phyloP scores from a whole-genome alignment of 2,329 filamentous ascomycete species.

The Stachybotrys echinatus region DNA sequence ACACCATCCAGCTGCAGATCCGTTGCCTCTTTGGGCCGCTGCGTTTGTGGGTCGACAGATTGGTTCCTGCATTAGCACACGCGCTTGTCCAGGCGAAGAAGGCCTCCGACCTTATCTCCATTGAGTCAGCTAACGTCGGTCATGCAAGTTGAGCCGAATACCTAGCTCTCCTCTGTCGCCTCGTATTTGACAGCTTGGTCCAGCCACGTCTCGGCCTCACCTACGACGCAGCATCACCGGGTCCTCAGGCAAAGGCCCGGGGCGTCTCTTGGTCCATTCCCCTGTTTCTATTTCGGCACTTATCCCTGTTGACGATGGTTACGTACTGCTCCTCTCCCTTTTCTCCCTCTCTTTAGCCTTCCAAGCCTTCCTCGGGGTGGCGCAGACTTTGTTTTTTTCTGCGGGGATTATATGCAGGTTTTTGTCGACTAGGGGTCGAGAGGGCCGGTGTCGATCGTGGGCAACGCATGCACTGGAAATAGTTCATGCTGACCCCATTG shows the following conservation, averaged over 20 bases:
- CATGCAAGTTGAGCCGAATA: neutral
- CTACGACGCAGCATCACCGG: neutral
- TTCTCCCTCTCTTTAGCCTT: neutral
- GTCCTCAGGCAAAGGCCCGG: neutral
- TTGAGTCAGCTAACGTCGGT: conserved; percentile 1
- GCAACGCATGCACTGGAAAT: neutral
- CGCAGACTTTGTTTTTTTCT: too few relatives aligned
- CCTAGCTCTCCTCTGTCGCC: neutral
- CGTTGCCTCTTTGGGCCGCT: conserved; percentile 7
- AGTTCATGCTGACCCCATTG: neutral
- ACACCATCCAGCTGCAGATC: conserved; percentile 1
- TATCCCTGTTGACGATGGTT: neutral
- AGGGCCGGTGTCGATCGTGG: neutral
- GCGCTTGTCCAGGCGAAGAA: conserved; percentile 3
- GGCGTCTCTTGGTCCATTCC: neutral
- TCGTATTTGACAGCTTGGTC: neutral
- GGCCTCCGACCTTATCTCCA: neutral
- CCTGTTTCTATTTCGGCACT: neutral
- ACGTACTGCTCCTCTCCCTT: too few relatives aligned
- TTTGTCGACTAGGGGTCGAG: neutral
- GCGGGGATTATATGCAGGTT: too few relatives aligned
- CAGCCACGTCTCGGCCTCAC: neutral
- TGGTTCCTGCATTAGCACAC: conserved; percentile 25
- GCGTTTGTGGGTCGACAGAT: conserved; percentile 16
- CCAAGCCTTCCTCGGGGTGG: neutral